Conservation (phyloP, 2,329 filamentous ascomycete genomes). For the Emericellopsis atlantica region DNA sequence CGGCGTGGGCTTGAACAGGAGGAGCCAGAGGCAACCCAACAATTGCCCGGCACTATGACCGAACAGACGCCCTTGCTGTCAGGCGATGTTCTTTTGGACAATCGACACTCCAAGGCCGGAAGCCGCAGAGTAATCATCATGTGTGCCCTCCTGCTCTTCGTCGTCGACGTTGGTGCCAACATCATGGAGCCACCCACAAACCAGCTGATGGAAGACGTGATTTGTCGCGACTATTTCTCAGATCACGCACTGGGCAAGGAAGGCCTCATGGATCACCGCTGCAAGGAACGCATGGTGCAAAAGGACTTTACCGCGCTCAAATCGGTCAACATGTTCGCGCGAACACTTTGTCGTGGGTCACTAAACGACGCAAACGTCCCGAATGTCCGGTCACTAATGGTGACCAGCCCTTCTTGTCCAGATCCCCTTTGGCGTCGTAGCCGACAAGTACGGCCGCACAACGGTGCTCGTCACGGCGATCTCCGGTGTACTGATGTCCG, state of each 20-base stretch:
- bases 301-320: constrained; percentile 36
- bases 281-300: constrained; percentile 37
- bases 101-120: neutral
- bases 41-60: neutral
- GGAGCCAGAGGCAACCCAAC: too few relatives aligned
- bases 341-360: constrained; percentile 30
- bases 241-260: constrained; percentile 16
- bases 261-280: constrained; percentile 24
- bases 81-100: neutral
- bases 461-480: constrained; percentile 24
- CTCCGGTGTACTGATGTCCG: constrained; percentile 15
- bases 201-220: constrained; percentile 38
- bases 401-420: constrained; percentile 24
- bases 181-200: constrained; percentile 27
- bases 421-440: constrained; percentile 32
- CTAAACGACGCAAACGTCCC: neutral
- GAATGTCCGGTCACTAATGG: too few relatives aligned
- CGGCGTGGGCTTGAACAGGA: too few relatives aligned
- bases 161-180: constrained; percentile 27
- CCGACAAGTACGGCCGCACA: constrained; percentile 31
- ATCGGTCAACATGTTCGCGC: constrained; percentile 30
- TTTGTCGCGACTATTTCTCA: constrained; percentile 36
- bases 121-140: constrained; percentile 15
- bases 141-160: constrained; percentile 24
- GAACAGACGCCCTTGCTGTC: neutral